phyloP scores from a whole-genome alignment of 1,139 yeast species.

The Debaryomyces udenii region DNA sequence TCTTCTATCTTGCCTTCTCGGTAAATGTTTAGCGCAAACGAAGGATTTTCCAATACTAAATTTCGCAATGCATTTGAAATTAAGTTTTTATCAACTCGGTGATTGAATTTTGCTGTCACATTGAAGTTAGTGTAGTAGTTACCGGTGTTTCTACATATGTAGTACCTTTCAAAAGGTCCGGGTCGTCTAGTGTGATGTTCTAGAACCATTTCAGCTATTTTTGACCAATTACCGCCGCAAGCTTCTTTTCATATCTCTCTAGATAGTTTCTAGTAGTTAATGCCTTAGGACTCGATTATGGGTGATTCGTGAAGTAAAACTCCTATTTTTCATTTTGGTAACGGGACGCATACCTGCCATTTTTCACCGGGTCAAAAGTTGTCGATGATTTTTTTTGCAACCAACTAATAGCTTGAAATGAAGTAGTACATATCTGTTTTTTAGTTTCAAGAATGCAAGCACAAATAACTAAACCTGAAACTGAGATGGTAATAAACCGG shows the following conservation, averaged over 20 bases:
- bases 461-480: conserved; percentile 19
- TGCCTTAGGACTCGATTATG: too few species aligned
- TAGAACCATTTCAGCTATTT: too few species aligned
- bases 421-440: neutral
- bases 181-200: conserved; percentile 5
- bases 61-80: conserved; percentile 30
- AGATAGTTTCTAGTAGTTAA: too few species aligned
- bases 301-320: too few species aligned
- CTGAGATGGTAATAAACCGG: conserved; percentile 20
- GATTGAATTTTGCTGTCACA: conserved; percentile 28
- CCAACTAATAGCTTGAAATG: neutral
- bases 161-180: conserved; percentile 27
- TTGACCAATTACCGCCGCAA: too few species aligned
- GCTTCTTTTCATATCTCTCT: too few species aligned
- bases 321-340: too few species aligned
- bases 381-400: conserved; percentile 6
- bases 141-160: conserved; percentile 29
- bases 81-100: conserved; percentile 16
- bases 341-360: neutral
- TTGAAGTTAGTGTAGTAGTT: conserved; percentile 33
- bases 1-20: conserved; percentile 16
- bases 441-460: conserved; percentile 13
- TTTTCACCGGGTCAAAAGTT: conserved; percentile 5
- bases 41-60: conserved; percentile 25
- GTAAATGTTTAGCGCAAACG: conserved; percentile 25